Conservation (phyloP, 164 flowering plant genomes). For the Annona cherimola region DNA sequence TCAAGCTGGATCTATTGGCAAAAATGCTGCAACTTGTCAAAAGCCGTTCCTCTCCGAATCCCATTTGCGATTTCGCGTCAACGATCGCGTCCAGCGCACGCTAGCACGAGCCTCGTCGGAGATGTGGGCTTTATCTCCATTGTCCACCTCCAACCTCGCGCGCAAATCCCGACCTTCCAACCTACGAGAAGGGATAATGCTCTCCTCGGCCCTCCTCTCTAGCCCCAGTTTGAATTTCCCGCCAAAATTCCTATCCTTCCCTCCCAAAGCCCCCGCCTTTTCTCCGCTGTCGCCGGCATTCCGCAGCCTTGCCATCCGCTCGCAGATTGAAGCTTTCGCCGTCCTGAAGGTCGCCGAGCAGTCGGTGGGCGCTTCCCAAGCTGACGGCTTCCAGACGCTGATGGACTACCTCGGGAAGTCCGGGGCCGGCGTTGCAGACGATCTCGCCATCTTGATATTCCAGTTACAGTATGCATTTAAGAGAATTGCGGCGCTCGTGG, state of each 20-base stretch:
- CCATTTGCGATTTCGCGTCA: background rate
- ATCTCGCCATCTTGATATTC: constrained; percentile 56
- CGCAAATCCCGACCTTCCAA: background rate
- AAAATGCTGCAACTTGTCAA: background rate
- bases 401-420: constrained; percentile 60
- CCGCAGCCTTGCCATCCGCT: background rate
- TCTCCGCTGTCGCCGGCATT: constrained; percentile 17
- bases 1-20: no score
- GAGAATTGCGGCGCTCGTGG: constrained; percentile 82
- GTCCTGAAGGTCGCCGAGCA: background rate
- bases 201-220: constrained; percentile 14
- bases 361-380: background rate
- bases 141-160: background rate
- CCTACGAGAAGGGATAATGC: constrained; percentile 8
- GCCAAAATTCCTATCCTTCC: constrained; percentile 11
- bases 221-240: constrained; percentile 6
- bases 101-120: background rate
- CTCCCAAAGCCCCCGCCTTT: constrained; percentile 18
- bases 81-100: background rate
- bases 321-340: constrained; percentile 29
- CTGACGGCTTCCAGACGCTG: constrained; percentile 43
- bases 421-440: constrained; percentile 65
- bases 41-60: background rate
- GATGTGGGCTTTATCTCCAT: background rate
- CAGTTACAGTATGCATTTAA: constrained; percentile 87